Conservation (phyloP, 1,284 basidiomycete genomes). For the Trichosporon asahii region DNA sequence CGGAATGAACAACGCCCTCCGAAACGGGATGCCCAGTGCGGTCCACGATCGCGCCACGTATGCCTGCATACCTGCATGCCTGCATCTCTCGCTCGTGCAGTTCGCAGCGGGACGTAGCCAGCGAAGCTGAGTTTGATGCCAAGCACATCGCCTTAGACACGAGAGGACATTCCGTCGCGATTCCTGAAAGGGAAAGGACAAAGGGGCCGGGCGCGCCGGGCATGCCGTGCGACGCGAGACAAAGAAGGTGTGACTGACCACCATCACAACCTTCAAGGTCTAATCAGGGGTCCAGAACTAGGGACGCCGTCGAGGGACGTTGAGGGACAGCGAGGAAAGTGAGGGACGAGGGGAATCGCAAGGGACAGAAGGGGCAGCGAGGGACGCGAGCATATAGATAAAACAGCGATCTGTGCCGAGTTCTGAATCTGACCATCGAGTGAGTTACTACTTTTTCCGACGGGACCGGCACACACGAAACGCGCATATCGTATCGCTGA, state of each 20-base stretch:
- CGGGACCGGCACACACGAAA: not conserved
- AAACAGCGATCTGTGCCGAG: slow-evolving; percentile 9
- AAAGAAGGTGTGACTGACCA: slow-evolving; percentile 7
- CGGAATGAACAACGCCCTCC: too few species aligned
- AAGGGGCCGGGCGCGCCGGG: not conserved
- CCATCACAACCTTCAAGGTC: not conserved
- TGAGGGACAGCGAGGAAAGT: too few species aligned
- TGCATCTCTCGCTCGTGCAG: too few species aligned
- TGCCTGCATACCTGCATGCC: not conserved
- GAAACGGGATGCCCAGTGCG: too few species aligned
- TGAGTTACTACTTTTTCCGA: slow-evolving; percentile 9
- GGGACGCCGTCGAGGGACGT: not conserved
- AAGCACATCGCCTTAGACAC: not conserved
- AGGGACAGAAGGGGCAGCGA: too few species aligned
- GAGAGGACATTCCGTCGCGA: not conserved
- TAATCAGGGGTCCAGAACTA: slow-evolving; percentile 3
- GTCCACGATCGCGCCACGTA: not conserved
- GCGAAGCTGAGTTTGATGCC: not conserved
- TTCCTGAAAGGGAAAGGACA: not conserved
- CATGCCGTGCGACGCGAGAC: not conserved
- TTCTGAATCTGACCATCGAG: not conserved
- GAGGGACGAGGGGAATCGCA: too few species aligned
- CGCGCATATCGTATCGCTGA: not conserved
- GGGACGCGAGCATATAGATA: not conserved
- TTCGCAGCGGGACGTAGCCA: not conserved